These are phyloP conservation scores for Hypoxylon rickii DNA, from an alignment of 495 filamentous ascomycete genomes.

Conservation along the genomic window DNA sequence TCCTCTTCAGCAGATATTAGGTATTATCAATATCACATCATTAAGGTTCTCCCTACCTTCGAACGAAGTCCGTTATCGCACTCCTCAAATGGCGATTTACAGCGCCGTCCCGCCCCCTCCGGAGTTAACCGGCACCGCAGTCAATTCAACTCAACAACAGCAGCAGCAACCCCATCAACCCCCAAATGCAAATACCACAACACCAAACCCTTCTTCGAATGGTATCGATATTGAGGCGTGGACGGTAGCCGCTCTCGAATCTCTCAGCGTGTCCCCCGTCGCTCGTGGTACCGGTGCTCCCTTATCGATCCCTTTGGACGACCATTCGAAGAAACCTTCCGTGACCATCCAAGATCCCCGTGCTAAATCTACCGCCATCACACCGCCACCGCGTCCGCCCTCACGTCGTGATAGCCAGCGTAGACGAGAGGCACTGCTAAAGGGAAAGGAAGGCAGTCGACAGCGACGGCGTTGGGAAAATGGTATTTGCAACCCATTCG, in stretches of 20 bases:
- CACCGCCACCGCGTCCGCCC: slow-evolving; percentile 41
- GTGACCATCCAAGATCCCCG: slow-evolving; percentile 34
- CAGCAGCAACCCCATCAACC: slow-evolving; percentile 11
- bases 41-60: no score
- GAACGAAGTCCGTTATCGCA: slow-evolving; percentile 6
- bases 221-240: slow-evolving; percentile 54
- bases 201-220: slow-evolving; percentile 7
- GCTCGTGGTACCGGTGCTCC: slow-evolving; percentile 48
- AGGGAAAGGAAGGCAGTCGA: slow-evolving; percentile 90
- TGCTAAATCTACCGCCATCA: slow-evolving; percentile 27
- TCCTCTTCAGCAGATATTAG: no score
- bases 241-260: slow-evolving; percentile 54
- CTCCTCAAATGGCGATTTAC: slow-evolving; percentile 45
- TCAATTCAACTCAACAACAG: slow-evolving; percentile 18
- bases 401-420: slow-evolving; percentile 52
- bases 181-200: background rate
- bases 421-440: slow-evolving; percentile 74
- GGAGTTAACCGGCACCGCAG: slow-evolving; percentile 15
- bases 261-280: slow-evolving; percentile 52
- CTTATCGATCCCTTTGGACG: slow-evolving; percentile 55
- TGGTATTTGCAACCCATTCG: slow-evolving; percentile 55
- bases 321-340: slow-evolving; percentile 26
- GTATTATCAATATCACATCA: no score
- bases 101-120: slow-evolving; percentile 46
- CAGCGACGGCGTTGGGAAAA: slow-evolving; percentile 94